Evolutionary conservation across 768 basidiomycete genomes (phyloP).

Genomic region (Cystobasidiopsis lactophilus): DNA sequence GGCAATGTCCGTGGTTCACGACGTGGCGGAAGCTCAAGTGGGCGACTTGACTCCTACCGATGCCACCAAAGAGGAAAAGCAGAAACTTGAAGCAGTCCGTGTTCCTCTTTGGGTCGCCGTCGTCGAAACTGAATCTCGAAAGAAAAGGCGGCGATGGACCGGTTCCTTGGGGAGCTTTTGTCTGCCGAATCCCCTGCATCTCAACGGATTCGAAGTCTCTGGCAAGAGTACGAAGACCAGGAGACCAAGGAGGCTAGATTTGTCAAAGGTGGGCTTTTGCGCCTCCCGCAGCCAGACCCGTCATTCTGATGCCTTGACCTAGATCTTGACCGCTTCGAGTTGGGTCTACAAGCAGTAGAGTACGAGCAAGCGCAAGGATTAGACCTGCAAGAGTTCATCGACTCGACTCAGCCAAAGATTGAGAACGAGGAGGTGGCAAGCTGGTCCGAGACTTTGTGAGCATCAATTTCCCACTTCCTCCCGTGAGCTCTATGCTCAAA

Average conservation of each 20-base stretch:
- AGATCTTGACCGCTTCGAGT: constrained; percentile 6
- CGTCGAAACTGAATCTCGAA: no score
- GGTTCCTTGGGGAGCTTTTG: neutral
- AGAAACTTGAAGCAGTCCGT: constrained; percentile 44
- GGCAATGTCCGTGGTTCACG: constrained; percentile 79
- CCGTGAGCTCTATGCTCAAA: no score
- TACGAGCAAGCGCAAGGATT: constrained; percentile 2
- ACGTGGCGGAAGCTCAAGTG: constrained; percentile 81
- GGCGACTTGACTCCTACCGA: constrained; percentile 86
- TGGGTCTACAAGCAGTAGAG: constrained; percentile 5
- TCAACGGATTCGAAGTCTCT: neutral
- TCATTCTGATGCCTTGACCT: no score
- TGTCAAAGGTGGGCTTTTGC: no score
- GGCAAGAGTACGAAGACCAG: neutral
- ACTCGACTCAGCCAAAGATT: constrained; percentile 4
- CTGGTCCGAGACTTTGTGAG: constrained; percentile 4
- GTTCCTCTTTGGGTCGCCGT: neutral
- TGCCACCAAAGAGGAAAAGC: constrained; percentile 58
- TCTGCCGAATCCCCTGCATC: neutral
- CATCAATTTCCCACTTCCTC: no score
- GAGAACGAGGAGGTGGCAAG: constrained; percentile 1
- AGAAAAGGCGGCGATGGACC: constrained; percentile 5
- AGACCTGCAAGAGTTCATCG: constrained; percentile 1
- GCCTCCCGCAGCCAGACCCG: no score
- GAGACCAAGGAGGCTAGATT: constrained; percentile 3